These are phyloP conservation scores for Fusarium sp. DNA, from an alignment of 2,329 filamentous ascomycete species.

Conservation along the genomic window DNA sequence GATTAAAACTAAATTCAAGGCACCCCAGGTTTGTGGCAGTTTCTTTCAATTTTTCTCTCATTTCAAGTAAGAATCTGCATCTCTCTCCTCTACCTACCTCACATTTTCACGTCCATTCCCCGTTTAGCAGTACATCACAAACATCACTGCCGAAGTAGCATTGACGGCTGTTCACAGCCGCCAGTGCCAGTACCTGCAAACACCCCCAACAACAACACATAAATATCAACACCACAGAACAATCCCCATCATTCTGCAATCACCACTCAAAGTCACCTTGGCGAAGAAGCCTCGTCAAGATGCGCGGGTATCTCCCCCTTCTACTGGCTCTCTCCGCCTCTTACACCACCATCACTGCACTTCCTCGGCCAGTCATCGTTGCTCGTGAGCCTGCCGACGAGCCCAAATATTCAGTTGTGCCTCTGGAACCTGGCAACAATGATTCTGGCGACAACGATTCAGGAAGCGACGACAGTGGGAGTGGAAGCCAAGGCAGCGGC, in stretches of 20 bases:
- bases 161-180: slow-evolving; percentile 24
- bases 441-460: slow-evolving; percentile 36
- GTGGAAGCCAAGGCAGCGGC: slow-evolving; percentile 20
- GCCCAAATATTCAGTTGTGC: slow-evolving; percentile 55
- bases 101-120: background rate
- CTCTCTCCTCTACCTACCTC: background rate
- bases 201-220: background rate
- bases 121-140: slow-evolving; percentile 22
- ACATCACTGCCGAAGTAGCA: background rate
- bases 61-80: slow-evolving; percentile 26
- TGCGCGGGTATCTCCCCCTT: slow-evolving; percentile 48
- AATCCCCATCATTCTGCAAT: background rate
- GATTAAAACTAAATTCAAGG: slow-evolving; percentile 39
- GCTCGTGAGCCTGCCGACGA: slow-evolving; percentile 41
- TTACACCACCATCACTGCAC: slow-evolving; percentile 41
- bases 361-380: slow-evolving; percentile 44
- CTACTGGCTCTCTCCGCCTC: slow-evolving; percentile 47
- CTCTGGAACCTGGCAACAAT: slow-evolving; percentile 50
- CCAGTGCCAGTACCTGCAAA: slow-evolving; percentile 28
- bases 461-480: slow-evolving; percentile 33
- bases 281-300: slow-evolving; percentile 39
- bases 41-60: slow-evolving; percentile 14
- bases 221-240: slow-evolving; percentile 1
- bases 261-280: background rate
- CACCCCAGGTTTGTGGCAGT: slow-evolving; percentile 14